Percentiles rank a stretch among this genome's conserved stretches.
Conservation (phyloP, 257 asterid species). For the Salvia splendens region DNA sequence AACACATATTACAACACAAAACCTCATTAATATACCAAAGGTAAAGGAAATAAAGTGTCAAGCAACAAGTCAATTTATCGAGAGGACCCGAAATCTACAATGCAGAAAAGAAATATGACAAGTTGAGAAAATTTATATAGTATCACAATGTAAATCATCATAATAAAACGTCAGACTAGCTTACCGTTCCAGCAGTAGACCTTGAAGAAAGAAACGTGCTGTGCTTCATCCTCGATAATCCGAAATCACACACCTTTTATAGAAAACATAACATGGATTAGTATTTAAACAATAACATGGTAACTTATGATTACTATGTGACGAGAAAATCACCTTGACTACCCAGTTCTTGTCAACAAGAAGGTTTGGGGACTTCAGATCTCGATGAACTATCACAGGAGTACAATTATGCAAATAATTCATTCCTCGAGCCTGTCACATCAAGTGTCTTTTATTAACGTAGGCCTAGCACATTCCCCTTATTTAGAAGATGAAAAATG, state of each 20-base stretch:
- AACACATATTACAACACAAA: conserved; percentile 22
- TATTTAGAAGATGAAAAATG: conserved; percentile 29
- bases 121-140: not conserved
- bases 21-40: not conserved
- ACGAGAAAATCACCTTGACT: conserved; percentile 68
- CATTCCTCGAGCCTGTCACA: conserved; percentile 91
- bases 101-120: conserved; percentile 18
- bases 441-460: conserved; percentile 27
- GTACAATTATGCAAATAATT: conserved; percentile 91
- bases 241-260: conserved; percentile 84
- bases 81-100: conserved; percentile 16
- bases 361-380: conserved; percentile 96
- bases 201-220: conserved; percentile 96
- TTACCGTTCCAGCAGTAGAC: conserved; percentile 98
- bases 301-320: conserved; percentile 27
- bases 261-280: conserved; percentile 29
- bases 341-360: conserved; percentile 97
- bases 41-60: not conserved
- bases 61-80: conserved; percentile 11
- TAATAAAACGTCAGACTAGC: conserved; percentile 28
- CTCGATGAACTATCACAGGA: conserved; percentile 93
- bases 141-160: conserved; percentile 5
- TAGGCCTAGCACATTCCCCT: conserved; percentile 10
- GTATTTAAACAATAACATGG: conserved; percentile 24
- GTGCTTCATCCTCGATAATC: conserved; percentile 87